Base-by-base conservation (phyloP, 306 rosid genomes). In the Myrica gale region DNA sequence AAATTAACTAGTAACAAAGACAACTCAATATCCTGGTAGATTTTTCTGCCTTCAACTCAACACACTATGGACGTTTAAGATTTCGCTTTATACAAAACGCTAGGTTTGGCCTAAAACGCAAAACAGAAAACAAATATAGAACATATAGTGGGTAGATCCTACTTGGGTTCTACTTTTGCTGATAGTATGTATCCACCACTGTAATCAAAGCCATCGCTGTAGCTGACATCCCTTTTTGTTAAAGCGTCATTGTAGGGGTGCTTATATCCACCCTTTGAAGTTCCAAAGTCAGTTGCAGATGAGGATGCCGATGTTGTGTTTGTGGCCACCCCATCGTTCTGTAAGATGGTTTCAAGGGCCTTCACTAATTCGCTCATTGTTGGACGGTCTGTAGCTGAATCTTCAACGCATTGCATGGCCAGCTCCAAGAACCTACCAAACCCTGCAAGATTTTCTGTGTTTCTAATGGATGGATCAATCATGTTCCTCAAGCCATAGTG, bases 341-440 rank as follows among this genome's bases (percentile, higher is more conserved):
- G 96, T 20, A 95, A 68, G 21, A 95, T 85, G 71, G 84, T 87
- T 65, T 95, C 97, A 16, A 95, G 77, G 4, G 84, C 77, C 78
- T 89, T 95, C 11, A 89, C 99, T 69, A 95, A 80, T 54, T 95
- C 97, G 74, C 97, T 87, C 97, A 89, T 95, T 7, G 97, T 87
- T 17, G 99, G 99, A 46, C 99, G 92, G 39, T 90, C 93, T 32
- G 81, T 76, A 46, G 93, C 96, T 39, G 92, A 80, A 75, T 95
- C 99, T 80, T 92, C 99, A 0, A 95, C 89, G 15, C 99, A 92
- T 72, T 83, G 96, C 90, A 95, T 80, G 56, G 97, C 80, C 81
- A 95, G 79, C 77, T 92, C 99, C 74, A 92, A 65, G 87, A 92
- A 95, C 80, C 83, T 85, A 11, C 86, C 90, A 54, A 95, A 86